phyloP scores from a whole-genome alignment of 139 green algal species.

The Picochlorum sp. region DNA sequence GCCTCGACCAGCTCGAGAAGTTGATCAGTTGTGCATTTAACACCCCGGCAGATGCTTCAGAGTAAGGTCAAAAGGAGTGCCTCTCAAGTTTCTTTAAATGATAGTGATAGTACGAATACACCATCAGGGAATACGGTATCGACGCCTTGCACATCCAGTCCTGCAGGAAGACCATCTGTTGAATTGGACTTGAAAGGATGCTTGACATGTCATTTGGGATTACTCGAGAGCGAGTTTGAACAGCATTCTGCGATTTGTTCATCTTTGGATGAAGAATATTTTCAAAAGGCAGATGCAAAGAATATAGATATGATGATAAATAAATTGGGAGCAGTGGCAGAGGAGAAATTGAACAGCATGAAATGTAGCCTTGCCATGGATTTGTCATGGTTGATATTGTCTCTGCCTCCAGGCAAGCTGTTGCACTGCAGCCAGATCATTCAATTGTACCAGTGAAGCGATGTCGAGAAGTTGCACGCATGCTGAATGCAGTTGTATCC shows the following conservation, averaged over 20 bases:
- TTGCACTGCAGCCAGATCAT: conserved; percentile 43
- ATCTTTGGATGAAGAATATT: conserved; percentile 24
- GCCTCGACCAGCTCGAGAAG: not conserved
- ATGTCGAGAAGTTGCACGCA: conserved; percentile 23
- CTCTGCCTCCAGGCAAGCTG: conserved; percentile 27
- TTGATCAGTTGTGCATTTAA: too few relatives aligned
- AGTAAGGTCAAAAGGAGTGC: too few relatives aligned
- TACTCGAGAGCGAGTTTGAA: conserved; percentile 17
- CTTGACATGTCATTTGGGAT: conserved; percentile 38
- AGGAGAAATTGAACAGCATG: conserved; percentile 15
- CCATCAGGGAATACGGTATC: too few relatives aligned
- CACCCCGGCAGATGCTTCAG: too few relatives aligned
- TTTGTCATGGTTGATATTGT: conserved; percentile 29
- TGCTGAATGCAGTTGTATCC: conserved; percentile 1
- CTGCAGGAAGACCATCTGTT: too few relatives aligned
- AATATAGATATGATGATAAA: conserved; percentile 26
- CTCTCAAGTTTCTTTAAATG: too few relatives aligned
- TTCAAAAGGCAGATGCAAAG: not conserved
- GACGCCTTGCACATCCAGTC: not conserved
- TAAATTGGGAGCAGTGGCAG: conserved; percentile 10
- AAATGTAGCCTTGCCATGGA: not conserved
- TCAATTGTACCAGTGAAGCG: conserved; percentile 24
- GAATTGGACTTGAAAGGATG: conserved; percentile 11
- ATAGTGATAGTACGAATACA: too few relatives aligned
- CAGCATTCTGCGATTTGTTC: conserved; percentile 31